These are phyloP conservation scores for Mycena olivaceomarginata DNA, from an alignment of 768 basidiomycete genomes.

Conservation along the genomic window DNA sequence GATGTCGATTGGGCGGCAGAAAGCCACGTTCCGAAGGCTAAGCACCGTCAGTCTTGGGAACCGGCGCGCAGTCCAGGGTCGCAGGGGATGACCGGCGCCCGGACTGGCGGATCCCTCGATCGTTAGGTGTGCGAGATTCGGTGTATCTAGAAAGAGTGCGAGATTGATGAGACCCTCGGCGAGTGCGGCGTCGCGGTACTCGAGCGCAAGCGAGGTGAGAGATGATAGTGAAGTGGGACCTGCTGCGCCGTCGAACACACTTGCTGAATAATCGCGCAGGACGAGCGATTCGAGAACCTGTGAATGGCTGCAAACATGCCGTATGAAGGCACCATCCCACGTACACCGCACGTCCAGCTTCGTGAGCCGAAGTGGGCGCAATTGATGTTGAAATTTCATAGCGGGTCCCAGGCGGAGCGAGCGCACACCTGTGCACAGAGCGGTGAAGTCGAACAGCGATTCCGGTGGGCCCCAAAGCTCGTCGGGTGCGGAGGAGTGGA, in stretches of 20 bases:
- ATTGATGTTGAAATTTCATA: neutral
- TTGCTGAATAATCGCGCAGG: constrained; percentile 17
- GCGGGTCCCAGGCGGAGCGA: constrained; percentile 3
- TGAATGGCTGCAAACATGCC: neutral
- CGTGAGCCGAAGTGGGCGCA: neutral
- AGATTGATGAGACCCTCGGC: constrained; percentile 17
- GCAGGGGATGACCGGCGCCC: neutral
- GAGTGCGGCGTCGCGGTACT: constrained; percentile 10
- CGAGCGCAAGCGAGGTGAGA: constrained; percentile 12
- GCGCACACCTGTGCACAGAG: neutral
- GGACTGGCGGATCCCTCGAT: neutral
- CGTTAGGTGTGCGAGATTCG: neutral
- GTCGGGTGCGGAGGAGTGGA: constrained; percentile 16
- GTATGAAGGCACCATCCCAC: constrained; percentile 10
- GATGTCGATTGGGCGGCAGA: neutral
- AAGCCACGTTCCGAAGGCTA: neutral
- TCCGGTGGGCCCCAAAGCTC: constrained; percentile 27
- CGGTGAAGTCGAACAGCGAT: neutral
- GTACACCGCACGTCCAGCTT: constrained; percentile 23
- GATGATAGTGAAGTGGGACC: neutral
- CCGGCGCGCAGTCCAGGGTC: neutral
- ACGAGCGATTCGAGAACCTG: constrained; percentile 12
- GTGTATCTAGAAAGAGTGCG: neutral
- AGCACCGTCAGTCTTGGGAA: neutral
- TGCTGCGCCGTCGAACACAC: neutral